phyloP scores from a whole-genome alignment of 2,329 filamentous ascomycete species.

The Diaporthe caulivora region DNA sequence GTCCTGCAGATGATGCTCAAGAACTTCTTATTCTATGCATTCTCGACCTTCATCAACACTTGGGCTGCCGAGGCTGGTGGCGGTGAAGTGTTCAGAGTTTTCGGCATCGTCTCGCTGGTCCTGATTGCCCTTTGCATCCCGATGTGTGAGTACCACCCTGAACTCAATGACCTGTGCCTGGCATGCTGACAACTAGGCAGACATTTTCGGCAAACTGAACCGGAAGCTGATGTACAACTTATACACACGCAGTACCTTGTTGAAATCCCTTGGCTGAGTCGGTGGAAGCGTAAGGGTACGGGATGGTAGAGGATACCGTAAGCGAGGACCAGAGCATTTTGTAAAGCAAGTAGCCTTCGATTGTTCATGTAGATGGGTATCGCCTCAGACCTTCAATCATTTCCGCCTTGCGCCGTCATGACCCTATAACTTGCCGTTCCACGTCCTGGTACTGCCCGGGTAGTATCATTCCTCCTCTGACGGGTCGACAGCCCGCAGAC shows the following conservation, averaged over 20 bases:
- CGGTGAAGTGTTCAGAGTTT: conserved; percentile 46
- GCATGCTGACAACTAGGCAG: neutral
- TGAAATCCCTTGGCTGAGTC: conserved; percentile 23
- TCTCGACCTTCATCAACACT: conserved; percentile 49
- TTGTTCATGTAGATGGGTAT: conserved; percentile 20
- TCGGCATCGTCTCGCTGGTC: conserved; percentile 47
- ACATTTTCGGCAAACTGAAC: conserved; percentile 35
- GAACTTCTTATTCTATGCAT: conserved; percentile 50
- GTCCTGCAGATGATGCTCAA: conserved; percentile 52
- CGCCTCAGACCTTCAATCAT: neutral
- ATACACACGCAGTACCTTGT: conserved; percentile 13
- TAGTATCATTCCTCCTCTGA: neutral
- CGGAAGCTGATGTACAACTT: conserved; percentile 32
- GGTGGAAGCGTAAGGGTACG: too few relatives aligned
- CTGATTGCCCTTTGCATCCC: conserved; percentile 49
- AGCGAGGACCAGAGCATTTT: neutral
- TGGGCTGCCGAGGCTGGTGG: conserved; percentile 45
- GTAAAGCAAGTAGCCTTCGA: neutral
- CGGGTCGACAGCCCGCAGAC: neutral
- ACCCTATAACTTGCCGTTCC: too few relatives aligned
- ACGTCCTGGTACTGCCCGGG: too few relatives aligned
- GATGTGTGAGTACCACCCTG: conserved; percentile 47
- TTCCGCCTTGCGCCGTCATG: neutral
- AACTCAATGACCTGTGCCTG: neutral
- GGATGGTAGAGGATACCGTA: neutral